Evolutionary conservation across 495 filamentous ascomycete species (phyloP).

Genomic region (Talaromyces trachyspermus): DNA sequence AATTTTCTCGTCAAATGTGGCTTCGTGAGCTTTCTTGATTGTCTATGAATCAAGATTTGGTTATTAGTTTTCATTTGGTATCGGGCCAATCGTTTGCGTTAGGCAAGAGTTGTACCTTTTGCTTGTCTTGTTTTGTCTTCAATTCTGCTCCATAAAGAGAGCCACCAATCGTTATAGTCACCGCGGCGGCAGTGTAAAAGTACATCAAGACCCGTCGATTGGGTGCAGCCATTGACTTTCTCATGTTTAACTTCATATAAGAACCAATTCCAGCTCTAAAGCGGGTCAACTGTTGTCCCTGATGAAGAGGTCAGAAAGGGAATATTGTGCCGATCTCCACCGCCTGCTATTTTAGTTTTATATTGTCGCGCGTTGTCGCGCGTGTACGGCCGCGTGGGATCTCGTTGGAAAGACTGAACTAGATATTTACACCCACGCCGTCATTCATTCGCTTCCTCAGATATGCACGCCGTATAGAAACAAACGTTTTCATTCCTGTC

Average conservation of each 20-base stretch:
- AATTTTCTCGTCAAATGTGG: slow-evolving; percentile 47
- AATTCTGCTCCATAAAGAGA: slow-evolving; percentile 48
- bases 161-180: slow-evolving; percentile 43
- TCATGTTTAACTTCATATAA: not conserved
- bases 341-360: slow-evolving; percentile 6
- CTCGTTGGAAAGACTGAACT: not conserved
- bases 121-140: slow-evolving; percentile 40
- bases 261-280: no score
- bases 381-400: slow-evolving; percentile 4
- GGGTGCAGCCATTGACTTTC: slow-evolving; percentile 2
- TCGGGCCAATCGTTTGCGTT: not conserved
- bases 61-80: not conserved
- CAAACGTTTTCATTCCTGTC: not conserved
- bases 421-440: not conserved
- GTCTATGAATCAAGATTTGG: slow-evolving; percentile 16
- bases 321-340: not conserved
- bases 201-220: slow-evolving; percentile 16
- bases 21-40: slow-evolving; percentile 36
- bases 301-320: not conserved
- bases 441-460: not conserved
- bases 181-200: slow-evolving; percentile 40
- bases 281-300: not conserved
- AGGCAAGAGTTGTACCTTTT: slow-evolving; percentile 29
- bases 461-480: not conserved
- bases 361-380: slow-evolving; percentile 4